A percentile compares a stretch with the other conserved stretches of the same genome.
These are phyloP conservation scores for Coemansia sp. DNA, from an alignment of 192 early-diverging fungal genomes.

Conservation along the genomic window DNA sequence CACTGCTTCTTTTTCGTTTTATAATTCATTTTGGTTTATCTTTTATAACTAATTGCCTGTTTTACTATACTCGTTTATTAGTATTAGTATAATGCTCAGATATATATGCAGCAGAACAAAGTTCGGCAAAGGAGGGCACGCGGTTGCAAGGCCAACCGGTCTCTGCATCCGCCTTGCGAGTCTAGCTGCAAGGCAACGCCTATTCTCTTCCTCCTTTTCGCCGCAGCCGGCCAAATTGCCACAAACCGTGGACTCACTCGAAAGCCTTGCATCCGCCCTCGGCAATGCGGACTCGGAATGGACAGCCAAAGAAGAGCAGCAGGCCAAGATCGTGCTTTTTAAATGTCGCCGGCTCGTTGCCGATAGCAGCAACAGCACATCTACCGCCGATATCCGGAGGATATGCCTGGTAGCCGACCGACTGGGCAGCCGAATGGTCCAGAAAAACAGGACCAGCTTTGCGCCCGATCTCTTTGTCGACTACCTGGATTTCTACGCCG, in stretches of 20 bases:
- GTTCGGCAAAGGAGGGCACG: not conserved
- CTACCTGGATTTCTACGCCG: conserved; percentile 43
- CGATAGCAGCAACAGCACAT: not conserved
- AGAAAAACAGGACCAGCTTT: not conserved
- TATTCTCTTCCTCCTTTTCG: not conserved
- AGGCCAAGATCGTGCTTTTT: not conserved
- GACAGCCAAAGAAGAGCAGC: conserved; percentile 1
- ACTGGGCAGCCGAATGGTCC: conserved; percentile 13
- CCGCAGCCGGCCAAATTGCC: not conserved
- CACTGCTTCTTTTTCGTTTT: too few species aligned
- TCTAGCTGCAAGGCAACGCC: not conserved
- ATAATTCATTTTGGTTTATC: too few species aligned
- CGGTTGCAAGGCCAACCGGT: too few species aligned
- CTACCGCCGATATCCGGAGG: not conserved
- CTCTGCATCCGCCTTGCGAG: too few species aligned
- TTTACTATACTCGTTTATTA: too few species aligned
- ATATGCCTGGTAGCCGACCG: conserved; percentile 28
- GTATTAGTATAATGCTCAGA: not conserved
- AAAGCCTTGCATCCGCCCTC: not conserved
- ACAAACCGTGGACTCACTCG: not conserved
- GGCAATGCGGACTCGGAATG: not conserved
- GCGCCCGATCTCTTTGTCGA: not conserved
- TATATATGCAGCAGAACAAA: not conserved
- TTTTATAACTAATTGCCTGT: too few species aligned
- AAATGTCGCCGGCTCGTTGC: conserved; percentile 8